phyloP scores from a whole-genome alignment of 352 stramenopile genomes.

The Sclerospora graminicola region DNA sequence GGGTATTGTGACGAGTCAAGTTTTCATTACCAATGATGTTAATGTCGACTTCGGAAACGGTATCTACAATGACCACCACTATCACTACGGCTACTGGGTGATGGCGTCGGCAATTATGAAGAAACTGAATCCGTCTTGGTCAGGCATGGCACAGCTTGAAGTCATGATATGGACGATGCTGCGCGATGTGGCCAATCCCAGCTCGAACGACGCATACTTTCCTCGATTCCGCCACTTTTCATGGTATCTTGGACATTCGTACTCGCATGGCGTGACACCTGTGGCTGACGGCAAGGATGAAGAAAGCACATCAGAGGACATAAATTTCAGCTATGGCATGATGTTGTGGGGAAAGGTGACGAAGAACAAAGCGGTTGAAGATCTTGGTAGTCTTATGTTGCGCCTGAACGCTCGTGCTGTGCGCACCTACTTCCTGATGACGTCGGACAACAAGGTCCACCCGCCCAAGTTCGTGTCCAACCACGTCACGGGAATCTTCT shows the following conservation, averaged over 20 bases:
- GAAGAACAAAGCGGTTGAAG: constrained; percentile 43
- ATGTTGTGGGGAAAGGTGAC: constrained; percentile 63
- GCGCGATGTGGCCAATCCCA: constrained; percentile 65
- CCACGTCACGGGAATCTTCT: constrained; percentile 71
- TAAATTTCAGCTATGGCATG: constrained; percentile 79
- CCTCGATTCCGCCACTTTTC: constrained; percentile 70
- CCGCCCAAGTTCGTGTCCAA: constrained; percentile 54
- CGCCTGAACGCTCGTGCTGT: constrained; percentile 53
- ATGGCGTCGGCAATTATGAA: constrained; percentile 53
- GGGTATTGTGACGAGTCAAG: constrained; percentile 41
- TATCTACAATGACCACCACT: constrained; percentile 82
- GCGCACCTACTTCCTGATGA: constrained; percentile 73
- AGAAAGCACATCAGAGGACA: constrained; percentile 65
- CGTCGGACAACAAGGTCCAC: constrained; percentile 53
- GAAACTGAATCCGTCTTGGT: constrained; percentile 54
- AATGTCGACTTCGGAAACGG: constrained; percentile 70
- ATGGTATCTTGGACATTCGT: constrained; percentile 67
- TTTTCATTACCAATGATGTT: constrained; percentile 41
- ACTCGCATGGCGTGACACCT: constrained; percentile 59
- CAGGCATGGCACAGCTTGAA: constrained; percentile 43
- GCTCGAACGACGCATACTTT: constrained; percentile 42
- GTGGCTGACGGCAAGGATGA: constrained; percentile 68
- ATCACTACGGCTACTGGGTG: constrained; percentile 79
- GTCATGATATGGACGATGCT: constrained; percentile 56
- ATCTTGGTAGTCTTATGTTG: constrained; percentile 66